These are phyloP conservation scores for Acer negundo DNA, from an alignment of 345 rosid genomes.

Conservation along the genomic window DNA sequence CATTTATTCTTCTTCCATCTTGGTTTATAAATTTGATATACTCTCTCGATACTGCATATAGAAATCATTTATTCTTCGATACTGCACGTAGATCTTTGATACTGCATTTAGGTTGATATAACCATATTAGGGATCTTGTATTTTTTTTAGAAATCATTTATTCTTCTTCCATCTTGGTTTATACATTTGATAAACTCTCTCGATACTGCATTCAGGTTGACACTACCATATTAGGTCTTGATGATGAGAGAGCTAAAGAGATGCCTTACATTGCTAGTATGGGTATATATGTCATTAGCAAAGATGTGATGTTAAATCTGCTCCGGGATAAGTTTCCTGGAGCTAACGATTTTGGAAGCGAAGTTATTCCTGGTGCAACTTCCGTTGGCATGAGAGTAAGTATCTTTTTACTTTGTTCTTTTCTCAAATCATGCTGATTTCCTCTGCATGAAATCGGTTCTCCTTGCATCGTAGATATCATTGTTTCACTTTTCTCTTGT, in stretches of 20 bases:
- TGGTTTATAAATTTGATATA: neutral
- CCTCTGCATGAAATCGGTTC: too few relatives aligned
- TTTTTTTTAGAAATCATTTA: neutral
- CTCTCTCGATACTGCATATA: neutral
- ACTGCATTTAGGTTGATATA: constrained; percentile 70
- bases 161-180: neutral
- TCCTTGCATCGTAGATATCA: too few relatives aligned
- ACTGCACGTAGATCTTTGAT: too few relatives aligned
- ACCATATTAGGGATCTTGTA: constrained; percentile 81
- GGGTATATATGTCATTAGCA: constrained; percentile 97
- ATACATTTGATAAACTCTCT: neutral
- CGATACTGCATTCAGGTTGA: constrained; percentile 58
- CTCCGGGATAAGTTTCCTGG: constrained; percentile 90
- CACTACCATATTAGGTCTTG: constrained; percentile 92
- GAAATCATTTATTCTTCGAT: too few relatives aligned
- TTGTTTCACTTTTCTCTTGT: neutral
- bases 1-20: neutral
- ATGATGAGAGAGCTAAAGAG: constrained; percentile 85
- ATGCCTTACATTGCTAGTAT: constrained; percentile 98
- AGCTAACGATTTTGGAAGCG: constrained; percentile 99
- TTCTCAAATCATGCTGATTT: too few relatives aligned
- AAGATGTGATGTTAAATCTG: constrained; percentile 85
- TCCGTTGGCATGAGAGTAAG: constrained; percentile 84
- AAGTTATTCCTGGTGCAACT: constrained; percentile 98
- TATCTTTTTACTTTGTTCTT: neutral